Evolutionary conservation across 2,329 filamentous ascomycete species (phyloP).

Genomic region (Aspergillus fijiensis): DNA sequence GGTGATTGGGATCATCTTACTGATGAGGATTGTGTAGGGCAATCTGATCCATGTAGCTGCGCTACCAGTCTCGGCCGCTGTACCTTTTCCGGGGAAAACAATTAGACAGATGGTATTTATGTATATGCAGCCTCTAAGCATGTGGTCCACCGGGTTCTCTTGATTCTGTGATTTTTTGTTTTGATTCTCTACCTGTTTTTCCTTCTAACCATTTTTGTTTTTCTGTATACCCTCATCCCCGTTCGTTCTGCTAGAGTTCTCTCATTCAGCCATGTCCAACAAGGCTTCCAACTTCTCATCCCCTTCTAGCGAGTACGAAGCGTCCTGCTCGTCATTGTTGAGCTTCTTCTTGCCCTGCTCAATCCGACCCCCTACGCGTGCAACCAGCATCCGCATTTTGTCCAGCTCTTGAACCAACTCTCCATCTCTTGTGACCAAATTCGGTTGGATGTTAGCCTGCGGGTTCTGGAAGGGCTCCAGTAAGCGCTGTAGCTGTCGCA

Average conservation of each 20-base stretch:
- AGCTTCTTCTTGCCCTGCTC: conserved; percentile 27
- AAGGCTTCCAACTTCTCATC: conserved; percentile 38
- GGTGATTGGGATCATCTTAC: conserved; percentile 6
- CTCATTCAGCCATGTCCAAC: conserved; percentile 33
- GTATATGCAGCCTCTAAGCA: not conserved
- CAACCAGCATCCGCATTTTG: conserved; percentile 50
- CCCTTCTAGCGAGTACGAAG: conserved; percentile 27
- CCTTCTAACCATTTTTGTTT: no score
- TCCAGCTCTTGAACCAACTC: conserved; percentile 52
- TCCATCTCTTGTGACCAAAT: conserved; percentile 53
- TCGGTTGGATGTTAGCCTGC: conserved; percentile 54
- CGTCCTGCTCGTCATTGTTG: conserved; percentile 16
- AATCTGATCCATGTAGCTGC: conserved; percentile 9
- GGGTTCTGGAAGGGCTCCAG: conserved; percentile 53
- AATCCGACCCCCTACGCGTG: conserved; percentile 43
- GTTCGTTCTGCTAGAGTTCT: not conserved
- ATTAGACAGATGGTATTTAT: not conserved
- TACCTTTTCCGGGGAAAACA: not conserved
- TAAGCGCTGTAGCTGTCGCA: conserved; percentile 47
- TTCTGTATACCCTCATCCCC: not conserved
- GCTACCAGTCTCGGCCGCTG: conserved; percentile 6
- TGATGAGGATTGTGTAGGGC: conserved; percentile 2
- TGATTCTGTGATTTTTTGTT: no score
- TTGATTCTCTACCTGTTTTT: not conserved
- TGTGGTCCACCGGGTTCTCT: not conserved